Percentiles rank a stretch among this genome's conserved stretches.
phyloP scores from a whole-genome alignment of 2,329 filamentous ascomycete genomes.

The Cladophialophora psammophila region DNA sequence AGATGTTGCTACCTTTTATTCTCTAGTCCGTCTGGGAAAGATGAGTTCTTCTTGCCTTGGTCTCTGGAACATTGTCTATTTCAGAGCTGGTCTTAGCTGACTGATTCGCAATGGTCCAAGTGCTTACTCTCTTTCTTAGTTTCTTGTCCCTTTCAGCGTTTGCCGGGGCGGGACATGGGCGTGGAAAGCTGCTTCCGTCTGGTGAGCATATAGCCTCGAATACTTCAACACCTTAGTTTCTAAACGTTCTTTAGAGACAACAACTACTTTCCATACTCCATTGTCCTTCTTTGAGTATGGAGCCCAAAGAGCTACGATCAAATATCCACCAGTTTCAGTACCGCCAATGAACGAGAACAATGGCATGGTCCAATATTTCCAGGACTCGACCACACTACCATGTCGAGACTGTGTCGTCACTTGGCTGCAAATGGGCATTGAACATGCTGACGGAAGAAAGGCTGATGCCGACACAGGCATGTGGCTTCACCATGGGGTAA shows the following conservation, averaged over 20 bases:
- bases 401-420: conserved; percentile 41
- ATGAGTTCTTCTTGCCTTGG: neutral
- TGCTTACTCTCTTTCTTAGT: neutral
- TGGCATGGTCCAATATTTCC: conserved; percentile 24
- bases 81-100: neutral
- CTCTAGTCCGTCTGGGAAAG: neutral
- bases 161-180: conserved; percentile 15
- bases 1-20: neutral
- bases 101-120: neutral
- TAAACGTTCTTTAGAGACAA: conserved; percentile 1
- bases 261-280: conserved; percentile 2
- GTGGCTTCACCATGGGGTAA: conserved; percentile 43
- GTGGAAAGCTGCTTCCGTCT: neutral
- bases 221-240: neutral
- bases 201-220: neutral
- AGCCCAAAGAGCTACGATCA: conserved; percentile 24
- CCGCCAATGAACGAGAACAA: conserved; percentile 27
- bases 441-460: conserved; percentile 43
- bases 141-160: conserved; percentile 7
- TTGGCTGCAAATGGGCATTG: conserved; percentile 40
- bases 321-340: conserved; percentile 19
- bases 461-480: conserved; percentile 46
- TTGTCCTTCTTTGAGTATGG: conserved; percentile 11
- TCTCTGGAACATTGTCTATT: neutral
- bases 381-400: conserved; percentile 22